Evolutionary conservation across 495 filamentous ascomycete genomes (phyloP), one percentile per base, ranked within the genome.

Genomic region (Penicillium crystallinum): DNA sequence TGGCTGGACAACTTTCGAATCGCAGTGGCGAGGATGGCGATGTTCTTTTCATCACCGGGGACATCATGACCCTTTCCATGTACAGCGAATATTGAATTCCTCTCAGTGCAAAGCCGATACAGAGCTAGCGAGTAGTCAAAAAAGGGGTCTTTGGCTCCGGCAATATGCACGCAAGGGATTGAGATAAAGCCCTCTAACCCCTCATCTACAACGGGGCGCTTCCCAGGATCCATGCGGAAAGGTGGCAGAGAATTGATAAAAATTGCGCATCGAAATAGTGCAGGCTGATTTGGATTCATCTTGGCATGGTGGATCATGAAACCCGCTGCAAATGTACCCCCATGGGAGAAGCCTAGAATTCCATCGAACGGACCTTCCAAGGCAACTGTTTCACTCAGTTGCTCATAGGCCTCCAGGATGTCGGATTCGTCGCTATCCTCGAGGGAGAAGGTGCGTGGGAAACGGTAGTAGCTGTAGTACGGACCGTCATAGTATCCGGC

Each of bases 331-430:
- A 73, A 48, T 12, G 66, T 67, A 10, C 62, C 67, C 4, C 70
- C 70, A 29, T 73, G 70, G 12, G 70, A 73, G 47, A 72, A 72
- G 12, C 68, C 70, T 27, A 73, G 50, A 25, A 72, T 49, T 23
- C 63, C 69, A 37, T 73, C 70, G 33, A 73, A 73, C 11, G 70
- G 70, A 9, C 67, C 67, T 21, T 74, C 64, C 22, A 65, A 49
- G 12, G 59, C 55, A n/a, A 72, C 57, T 17, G 63, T 57, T 29
- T 71, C 66, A 48, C 65, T 52, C 6, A 73, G 56, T 23, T 54
- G 46, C 21, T 62, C 50, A 33, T 68, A 70, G 0, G 69, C 66
- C 8, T 64, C 63, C 8, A 53, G 29, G 6, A 71, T 49, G 11
- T 65, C 59, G 18, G 57, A 47, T 4, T 61, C 61, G 39, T 67